Evolutionary conservation across 345 rosid species (phyloP).

Genomic region (Moricandia arvensis): DNA sequence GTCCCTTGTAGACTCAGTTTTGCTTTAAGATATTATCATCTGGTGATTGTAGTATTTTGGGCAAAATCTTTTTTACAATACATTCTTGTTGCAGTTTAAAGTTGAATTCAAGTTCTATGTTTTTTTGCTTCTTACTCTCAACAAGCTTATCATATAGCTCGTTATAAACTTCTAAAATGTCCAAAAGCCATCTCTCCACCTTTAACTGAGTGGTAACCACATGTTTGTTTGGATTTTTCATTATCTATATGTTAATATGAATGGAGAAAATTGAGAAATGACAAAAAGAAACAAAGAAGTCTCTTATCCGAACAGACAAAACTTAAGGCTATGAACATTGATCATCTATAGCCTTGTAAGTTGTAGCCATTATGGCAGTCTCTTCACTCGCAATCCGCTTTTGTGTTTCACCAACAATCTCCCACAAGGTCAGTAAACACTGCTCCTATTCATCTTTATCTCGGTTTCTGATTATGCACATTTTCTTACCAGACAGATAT

Average conservation of each 20-base stretch:
- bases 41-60: constrained; percentile 8
- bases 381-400: constrained; percentile 49
- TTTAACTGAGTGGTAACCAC: neutral
- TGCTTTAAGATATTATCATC: constrained; percentile 21
- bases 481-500: constrained; percentile 39
- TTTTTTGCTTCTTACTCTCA: neutral
- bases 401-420: constrained; percentile 46
- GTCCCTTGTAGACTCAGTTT: constrained; percentile 32
- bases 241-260: constrained; percentile 1
- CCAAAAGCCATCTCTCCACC: neutral
- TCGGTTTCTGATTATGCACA: neutral
- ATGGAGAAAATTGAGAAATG: neutral
- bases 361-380: constrained; percentile 47
- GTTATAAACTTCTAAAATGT: neutral
- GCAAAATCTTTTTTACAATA: constrained; percentile 14
- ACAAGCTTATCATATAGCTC: neutral
- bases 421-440: constrained; percentile 44
- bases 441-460: neutral
- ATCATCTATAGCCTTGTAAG: neutral
- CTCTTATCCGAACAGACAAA: constrained; percentile 22
- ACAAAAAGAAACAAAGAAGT: neutral
- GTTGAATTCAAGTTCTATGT: neutral
- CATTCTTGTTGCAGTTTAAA: constrained; percentile 17
- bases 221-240: neutral
- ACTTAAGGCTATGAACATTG: neutral